Evolutionary conservation across 306 rosid species (phyloP).

Genomic region (Acmispon strigosus): DNA sequence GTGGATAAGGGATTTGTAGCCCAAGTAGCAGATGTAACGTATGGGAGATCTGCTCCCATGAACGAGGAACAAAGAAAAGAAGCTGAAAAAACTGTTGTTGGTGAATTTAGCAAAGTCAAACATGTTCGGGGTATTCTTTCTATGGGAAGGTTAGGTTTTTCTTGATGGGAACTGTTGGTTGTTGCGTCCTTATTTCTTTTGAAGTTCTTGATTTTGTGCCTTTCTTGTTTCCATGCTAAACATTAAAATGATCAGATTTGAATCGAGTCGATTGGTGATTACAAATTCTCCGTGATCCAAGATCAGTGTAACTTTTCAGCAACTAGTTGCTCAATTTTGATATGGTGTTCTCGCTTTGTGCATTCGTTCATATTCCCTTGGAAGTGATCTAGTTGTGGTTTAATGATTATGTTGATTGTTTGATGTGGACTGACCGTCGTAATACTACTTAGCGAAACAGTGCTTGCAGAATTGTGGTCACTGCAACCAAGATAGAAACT

Average conservation of each 20-base stretch:
- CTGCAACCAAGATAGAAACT: neutral
- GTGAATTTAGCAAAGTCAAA: conserved; percentile 82
- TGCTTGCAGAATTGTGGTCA: neutral
- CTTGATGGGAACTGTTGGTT: neutral
- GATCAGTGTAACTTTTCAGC: neutral
- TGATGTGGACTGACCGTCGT: neutral
- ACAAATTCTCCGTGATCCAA: conserved; percentile 3
- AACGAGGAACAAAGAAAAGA: conserved; percentile 63
- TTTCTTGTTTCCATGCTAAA: neutral
- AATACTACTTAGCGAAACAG: neutral
- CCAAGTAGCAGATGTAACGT: conserved; percentile 80
- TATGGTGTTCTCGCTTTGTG: neutral
- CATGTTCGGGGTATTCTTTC: conserved; percentile 95
- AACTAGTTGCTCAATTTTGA: conserved; percentile 6
- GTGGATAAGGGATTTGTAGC: conserved; percentile 96
- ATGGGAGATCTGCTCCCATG: conserved; percentile 83
- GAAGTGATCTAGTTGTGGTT: neutral
- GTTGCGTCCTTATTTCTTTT: neutral
- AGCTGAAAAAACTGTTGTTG: conserved; percentile 68
- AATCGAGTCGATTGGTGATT: neutral
- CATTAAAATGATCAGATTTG: neutral
- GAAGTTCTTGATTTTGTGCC: neutral
- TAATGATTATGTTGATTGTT: neutral
- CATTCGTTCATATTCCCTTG: neutral
- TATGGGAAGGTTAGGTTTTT: conserved; percentile 77